phyloP scores from a whole-genome alignment of 306 rosid genomes.

The Corylus heterophylla region DNA sequence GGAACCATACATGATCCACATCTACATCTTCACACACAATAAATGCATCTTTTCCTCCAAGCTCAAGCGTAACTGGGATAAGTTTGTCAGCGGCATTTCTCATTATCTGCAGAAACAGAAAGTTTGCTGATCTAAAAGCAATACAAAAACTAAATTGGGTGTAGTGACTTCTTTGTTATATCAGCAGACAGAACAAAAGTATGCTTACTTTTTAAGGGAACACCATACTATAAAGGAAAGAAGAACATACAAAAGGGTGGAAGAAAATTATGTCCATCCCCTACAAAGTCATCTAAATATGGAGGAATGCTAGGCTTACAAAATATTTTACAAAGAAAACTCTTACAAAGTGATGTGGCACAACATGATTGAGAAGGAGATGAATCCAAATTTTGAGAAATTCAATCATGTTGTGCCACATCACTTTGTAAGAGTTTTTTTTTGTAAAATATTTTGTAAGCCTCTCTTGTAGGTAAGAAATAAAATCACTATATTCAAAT shows the following conservation, averaged over 20 bases:
- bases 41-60: constrained; percentile 99
- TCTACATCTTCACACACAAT: constrained; percentile 91
- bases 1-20: constrained; percentile 74
- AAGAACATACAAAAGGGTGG: background rate
- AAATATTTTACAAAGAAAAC: too few species aligned
- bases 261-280: background rate
- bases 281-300: background rate
- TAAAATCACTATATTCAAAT: background rate
- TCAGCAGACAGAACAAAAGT: background rate
- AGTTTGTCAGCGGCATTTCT: constrained; percentile 83
- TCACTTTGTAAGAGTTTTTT: too few species aligned
- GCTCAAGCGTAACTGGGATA: constrained; percentile 90
- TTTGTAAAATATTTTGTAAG: too few species aligned
- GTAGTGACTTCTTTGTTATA: constrained; percentile 16
- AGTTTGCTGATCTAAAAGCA: constrained; percentile 12
- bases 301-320: too few species aligned
- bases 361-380: too few species aligned
- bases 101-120: constrained; percentile 74
- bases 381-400: too few species aligned
- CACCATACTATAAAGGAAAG: constrained; percentile 14
- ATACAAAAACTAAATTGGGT: constrained; percentile 19
- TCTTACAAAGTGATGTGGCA: too few species aligned
- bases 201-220: background rate
- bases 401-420: too few species aligned
- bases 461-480: background rate